A percentile compares a stretch with the other conserved stretches of the same genome.
Evolutionary conservation across 345 rosid species (phyloP).

Genomic region (Lepidium didymum): DNA sequence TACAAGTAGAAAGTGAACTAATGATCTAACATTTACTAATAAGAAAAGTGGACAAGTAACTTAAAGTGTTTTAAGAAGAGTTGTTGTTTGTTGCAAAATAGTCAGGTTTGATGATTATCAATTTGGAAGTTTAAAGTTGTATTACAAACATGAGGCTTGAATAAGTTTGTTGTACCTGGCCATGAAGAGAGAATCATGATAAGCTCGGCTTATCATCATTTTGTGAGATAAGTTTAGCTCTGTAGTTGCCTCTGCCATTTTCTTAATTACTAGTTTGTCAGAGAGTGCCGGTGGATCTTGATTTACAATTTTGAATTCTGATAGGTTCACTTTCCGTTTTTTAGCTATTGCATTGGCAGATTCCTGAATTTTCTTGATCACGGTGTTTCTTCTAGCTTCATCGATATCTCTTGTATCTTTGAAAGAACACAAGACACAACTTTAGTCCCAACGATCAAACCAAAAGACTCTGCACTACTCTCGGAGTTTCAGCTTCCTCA

Average conservation of each 20-base stretch:
- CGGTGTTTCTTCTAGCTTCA: constrained; percentile 67
- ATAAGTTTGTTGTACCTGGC: constrained; percentile 56
- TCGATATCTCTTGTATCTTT: constrained; percentile 86
- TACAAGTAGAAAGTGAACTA: background rate
- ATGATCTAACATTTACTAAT: background rate
- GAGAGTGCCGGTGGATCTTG: constrained; percentile 94
- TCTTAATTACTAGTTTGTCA: constrained; percentile 53
- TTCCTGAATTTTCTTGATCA: constrained; percentile 65
- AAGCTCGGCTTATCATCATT: constrained; percentile 93
- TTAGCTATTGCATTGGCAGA: constrained; percentile 60
- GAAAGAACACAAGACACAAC: background rate
- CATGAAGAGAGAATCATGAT: constrained; percentile 94
- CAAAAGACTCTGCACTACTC: background rate
- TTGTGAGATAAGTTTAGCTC: constrained; percentile 69
- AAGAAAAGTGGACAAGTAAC: background rate
- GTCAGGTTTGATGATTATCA: background rate
- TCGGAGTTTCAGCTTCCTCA: background rate
- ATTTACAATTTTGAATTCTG: constrained; percentile 80
- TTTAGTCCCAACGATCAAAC: background rate
- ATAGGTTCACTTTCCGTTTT: constrained; percentile 52
- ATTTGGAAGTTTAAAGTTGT: background rate
- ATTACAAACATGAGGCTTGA: background rate
- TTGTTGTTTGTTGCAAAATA: background rate
- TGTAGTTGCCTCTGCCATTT: constrained; percentile 57
- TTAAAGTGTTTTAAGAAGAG: background rate